These are phyloP conservation scores for Pugionium cornutum DNA, from an alignment of 345 rosid species.

Conservation along the genomic window DNA sequence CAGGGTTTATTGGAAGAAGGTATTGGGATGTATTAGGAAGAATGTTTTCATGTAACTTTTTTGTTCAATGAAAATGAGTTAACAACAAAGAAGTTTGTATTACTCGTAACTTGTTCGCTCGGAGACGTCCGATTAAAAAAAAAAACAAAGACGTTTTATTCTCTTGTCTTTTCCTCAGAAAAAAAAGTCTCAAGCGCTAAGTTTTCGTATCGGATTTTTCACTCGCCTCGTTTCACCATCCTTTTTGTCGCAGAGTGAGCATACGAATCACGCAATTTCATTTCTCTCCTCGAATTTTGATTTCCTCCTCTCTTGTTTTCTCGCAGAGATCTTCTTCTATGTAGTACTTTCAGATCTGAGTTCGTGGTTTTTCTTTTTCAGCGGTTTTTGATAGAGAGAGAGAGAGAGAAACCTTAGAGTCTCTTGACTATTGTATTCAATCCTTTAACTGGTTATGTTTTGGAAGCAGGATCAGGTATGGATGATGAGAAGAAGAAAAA, in stretches of 20 bases:
- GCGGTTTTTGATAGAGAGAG: slow-evolving; percentile 2
- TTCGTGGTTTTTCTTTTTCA: not conserved
- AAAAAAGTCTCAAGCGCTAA: not conserved
- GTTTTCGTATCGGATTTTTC: slow-evolving; percentile 17
- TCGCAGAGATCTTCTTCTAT: not conserved
- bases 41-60: not conserved
- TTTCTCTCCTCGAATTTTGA: slow-evolving; percentile 14
- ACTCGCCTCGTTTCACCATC: slow-evolving; percentile 20
- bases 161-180: slow-evolving; percentile 15
- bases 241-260: not conserved
- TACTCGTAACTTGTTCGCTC: not conserved
- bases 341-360: slow-evolving; percentile 32
- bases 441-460: slow-evolving; percentile 4
- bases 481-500: slow-evolving; percentile 70
- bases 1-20: too few species aligned
- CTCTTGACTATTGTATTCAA: not conserved
- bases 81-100: too few species aligned
- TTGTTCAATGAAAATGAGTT: not conserved
- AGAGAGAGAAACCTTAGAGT: not conserved
- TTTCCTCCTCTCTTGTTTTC: not conserved
- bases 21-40: too few species aligned
- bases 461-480: slow-evolving; percentile 43
- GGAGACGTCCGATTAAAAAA: not conserved
- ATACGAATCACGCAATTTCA: not conserved
- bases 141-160: not conserved